Percentiles rank a stretch among this genome's conserved stretches.
These are phyloP conservation scores for Microsporum audouinii DNA, from an alignment of 2,329 filamentous ascomycete species.

Conservation along the genomic window DNA sequence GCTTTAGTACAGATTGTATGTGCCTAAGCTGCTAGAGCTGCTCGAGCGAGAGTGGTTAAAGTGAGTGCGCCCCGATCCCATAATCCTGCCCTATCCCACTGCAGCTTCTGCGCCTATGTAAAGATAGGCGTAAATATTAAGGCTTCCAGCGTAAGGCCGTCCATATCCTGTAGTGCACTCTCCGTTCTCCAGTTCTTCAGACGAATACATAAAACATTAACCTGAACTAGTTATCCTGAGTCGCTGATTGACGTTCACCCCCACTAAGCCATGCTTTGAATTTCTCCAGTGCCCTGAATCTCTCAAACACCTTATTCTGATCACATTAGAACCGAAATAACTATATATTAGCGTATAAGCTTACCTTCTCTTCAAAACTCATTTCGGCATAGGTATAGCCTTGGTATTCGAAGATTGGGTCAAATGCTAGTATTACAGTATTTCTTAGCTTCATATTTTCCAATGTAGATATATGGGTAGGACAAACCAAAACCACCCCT, in stretches of 20 bases:
- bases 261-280: slow-evolving; percentile 67
- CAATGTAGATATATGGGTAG: not conserved
- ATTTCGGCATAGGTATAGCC: slow-evolving; percentile 93
- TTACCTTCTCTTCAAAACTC: slow-evolving; percentile 79
- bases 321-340: not conserved
- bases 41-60: slow-evolving; percentile 5
- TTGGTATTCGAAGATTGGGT: slow-evolving; percentile 88
- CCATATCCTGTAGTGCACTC: too few species aligned
- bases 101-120: too few species aligned
- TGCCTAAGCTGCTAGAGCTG: slow-evolving; percentile 1
- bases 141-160: too few species aligned
- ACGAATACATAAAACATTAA: not conserved
- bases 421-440: slow-evolving; percentile 57
- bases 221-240: not conserved
- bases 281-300: slow-evolving; percentile 74
- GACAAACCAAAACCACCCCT: slow-evolving; percentile 67
- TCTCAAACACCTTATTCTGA: slow-evolving; percentile 80
- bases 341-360: slow-evolving; percentile 14
- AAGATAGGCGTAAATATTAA: not conserved
- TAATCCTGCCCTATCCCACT: too few species aligned
- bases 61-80: not conserved
- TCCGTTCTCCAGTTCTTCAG: not conserved
- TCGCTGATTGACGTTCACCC: not conserved
- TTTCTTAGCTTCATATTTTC: slow-evolving; percentile 3
- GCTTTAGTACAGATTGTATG: not conserved